These are phyloP conservation scores for Scenedesmus sp. DNA, from an alignment of 163 green algal species.

Conservation along the genomic window DNA sequence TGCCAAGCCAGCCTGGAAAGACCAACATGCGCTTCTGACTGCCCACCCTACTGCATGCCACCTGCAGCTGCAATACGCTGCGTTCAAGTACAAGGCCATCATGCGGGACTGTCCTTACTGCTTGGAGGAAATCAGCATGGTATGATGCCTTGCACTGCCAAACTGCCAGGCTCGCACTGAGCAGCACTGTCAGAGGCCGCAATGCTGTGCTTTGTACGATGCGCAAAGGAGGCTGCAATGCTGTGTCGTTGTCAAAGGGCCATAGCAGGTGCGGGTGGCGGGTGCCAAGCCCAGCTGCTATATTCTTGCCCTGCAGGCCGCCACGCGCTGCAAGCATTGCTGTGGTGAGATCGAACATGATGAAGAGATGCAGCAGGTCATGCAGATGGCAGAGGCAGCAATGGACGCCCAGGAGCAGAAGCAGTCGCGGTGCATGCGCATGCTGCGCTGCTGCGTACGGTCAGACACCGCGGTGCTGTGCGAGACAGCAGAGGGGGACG, in stretches of 20 bases:
- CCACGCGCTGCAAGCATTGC: conserved; percentile 49
- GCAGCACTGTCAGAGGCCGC: background rate
- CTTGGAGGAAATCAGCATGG: conserved; percentile 51
- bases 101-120: conserved; percentile 46
- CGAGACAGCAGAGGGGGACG: background rate
- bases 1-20: background rate
- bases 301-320: background rate
- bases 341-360: conserved; percentile 32
- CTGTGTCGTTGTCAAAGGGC: too few relatives aligned
- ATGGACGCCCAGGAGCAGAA: conserved; percentile 32
- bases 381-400: conserved; percentile 33
- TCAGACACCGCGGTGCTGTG: background rate
- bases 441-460: background rate
- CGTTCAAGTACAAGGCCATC: conserved; percentile 54
- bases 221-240: too few relatives aligned
- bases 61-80: conserved; percentile 44
- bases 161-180: too few relatives aligned
- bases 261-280: too few relatives aligned
- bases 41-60: background rate
- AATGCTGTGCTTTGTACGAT: background rate
- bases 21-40: background rate
- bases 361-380: background rate
- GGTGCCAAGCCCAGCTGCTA: background rate
- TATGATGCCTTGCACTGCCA: background rate
- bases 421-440: conserved; percentile 14